A percentile compares a stretch with the other conserved stretches of the same genome.
phyloP scores from a whole-genome alignment of 208 protist species.

The Wallacemonas sp. region DNA sequence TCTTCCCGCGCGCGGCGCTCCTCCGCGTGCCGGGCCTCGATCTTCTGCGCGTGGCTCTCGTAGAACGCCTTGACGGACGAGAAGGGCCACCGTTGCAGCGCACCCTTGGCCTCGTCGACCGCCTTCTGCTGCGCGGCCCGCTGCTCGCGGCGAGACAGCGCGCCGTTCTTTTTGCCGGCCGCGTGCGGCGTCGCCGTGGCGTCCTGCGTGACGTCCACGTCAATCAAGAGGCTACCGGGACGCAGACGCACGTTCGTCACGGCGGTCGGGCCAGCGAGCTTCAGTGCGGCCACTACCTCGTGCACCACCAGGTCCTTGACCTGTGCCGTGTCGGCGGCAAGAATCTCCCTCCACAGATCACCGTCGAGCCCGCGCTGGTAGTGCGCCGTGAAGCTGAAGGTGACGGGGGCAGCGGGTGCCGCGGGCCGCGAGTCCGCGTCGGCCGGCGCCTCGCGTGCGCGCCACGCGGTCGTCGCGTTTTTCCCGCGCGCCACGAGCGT shows the following conservation, averaged over 20 bases:
- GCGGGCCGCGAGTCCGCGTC: not conserved
- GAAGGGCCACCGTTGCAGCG: constrained; percentile 22
- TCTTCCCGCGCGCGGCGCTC: not conserved
- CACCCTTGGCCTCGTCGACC: constrained; percentile 5
- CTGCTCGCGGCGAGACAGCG: not conserved
- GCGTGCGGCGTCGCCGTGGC: not conserved
- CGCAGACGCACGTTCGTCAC: constrained; percentile 20
- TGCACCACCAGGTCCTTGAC: constrained; percentile 19
- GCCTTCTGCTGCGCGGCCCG: constrained; percentile 8
- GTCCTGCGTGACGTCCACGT: constrained; percentile 16
- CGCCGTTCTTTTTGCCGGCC: not conserved
- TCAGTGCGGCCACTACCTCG: constrained; percentile 26
- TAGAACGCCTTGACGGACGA: constrained; percentile 27
- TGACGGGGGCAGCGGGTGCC: not conserved
- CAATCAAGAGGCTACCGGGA: constrained; percentile 26
- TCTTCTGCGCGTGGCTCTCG: not conserved
- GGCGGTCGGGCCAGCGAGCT: not conserved
- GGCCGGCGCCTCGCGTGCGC: not conserved
- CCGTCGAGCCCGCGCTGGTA: constrained; percentile 22
- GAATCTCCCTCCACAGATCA: constrained; percentile 25
- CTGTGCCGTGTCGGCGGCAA: constrained; percentile 11
- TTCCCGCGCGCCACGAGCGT: not conserved
- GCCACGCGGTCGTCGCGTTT: not conserved
- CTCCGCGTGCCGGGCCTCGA: not conserved
- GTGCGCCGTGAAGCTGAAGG: constrained; percentile 6